These are phyloP conservation scores for Microsporum canis DNA, from an alignment of 2,329 filamentous ascomycete genomes.

Conservation along the genomic window DNA sequence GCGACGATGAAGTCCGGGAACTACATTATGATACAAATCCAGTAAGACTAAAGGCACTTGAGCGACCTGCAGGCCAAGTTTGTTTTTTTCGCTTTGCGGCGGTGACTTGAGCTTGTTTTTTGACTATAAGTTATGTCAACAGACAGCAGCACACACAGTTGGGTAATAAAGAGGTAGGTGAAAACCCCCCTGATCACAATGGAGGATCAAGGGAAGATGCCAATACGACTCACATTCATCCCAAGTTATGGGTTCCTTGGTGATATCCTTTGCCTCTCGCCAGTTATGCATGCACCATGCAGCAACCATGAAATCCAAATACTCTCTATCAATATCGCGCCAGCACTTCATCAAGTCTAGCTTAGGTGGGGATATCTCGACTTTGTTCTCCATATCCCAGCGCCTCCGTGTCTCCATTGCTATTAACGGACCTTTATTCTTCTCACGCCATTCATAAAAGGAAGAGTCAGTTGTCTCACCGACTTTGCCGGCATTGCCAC, in stretches of 20 bases:
- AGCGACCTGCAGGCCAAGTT: constrained; percentile 1
- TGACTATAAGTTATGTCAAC: constrained; percentile 6
- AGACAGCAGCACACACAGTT: not conserved
- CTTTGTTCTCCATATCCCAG: constrained; percentile 14
- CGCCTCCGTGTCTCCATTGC: constrained; percentile 13
- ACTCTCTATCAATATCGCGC: constrained; percentile 8
- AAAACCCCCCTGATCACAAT: too few relatives aligned
- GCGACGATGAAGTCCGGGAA: not conserved
- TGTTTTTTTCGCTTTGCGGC: constrained; percentile 4
- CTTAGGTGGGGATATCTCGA: constrained; percentile 8
- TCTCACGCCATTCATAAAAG: constrained; percentile 15
- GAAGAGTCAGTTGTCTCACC: not conserved
- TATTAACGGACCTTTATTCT: constrained; percentile 7
- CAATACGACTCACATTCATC: constrained; percentile 12
- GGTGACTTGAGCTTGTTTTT: constrained; percentile 9
- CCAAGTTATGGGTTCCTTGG: constrained; percentile 14
- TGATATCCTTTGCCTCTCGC: constrained; percentile 15
- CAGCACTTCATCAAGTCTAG: constrained; percentile 12
- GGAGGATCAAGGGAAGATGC: not conserved
- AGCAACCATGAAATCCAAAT: constrained; percentile 14
- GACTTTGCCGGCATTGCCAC: not conserved
- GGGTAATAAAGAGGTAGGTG: not conserved
- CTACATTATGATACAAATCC: not conserved
- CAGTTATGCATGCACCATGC: constrained; percentile 17
- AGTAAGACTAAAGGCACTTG: not conserved